phyloP scores from a whole-genome alignment of 1,284 basidiomycete genomes.

The Ustilago cynodontis region DNA sequence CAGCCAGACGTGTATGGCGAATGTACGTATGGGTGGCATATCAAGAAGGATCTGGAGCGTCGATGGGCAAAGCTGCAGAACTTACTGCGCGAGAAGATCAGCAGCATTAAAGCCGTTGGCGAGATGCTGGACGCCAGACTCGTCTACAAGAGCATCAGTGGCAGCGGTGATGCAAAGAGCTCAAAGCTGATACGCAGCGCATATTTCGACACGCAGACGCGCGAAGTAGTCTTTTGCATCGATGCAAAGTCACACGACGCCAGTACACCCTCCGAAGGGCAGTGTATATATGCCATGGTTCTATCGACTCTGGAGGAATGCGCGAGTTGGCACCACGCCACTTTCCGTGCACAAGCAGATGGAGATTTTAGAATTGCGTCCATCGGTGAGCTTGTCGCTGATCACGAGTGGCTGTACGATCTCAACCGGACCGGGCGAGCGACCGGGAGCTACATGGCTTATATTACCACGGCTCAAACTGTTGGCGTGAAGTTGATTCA shows the following conservation, averaged over 20 bases:
- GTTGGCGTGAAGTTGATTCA: too few relatives aligned
- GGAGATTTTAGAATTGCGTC: conserved; percentile 1
- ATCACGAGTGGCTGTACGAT: conserved; percentile 7
- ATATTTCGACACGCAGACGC: neutral
- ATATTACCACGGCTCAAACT: conserved; percentile 11
- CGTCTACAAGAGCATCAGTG: conserved; percentile 22
- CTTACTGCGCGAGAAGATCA: conserved; percentile 9
- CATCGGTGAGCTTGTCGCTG: conserved; percentile 7
- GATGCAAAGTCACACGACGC: neutral
- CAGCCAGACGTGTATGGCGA: neutral
- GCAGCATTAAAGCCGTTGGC: conserved; percentile 12
- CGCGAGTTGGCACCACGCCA: conserved; percentile 15
- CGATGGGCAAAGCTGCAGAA: conserved; percentile 23
- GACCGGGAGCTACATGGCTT: conserved; percentile 4
- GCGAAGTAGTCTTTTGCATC: conserved; percentile 18
- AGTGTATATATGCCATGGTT: conserved; percentile 10
- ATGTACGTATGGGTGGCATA: conserved; percentile 1
- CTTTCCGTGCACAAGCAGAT: neutral
- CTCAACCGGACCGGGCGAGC: neutral
- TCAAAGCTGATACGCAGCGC: conserved; percentile 13
- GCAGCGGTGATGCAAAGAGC: neutral
- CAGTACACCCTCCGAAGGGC: neutral
- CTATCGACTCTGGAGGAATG: conserved; percentile 23
- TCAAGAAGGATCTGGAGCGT: neutral
- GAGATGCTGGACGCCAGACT: conserved; percentile 25